Percentiles rank a stretch among this genome's conserved stretches.
Evolutionary conservation across 192 early-diverging fungal genomes (phyloP).

Genomic region (Umbelopsis ramanniana): DNA sequence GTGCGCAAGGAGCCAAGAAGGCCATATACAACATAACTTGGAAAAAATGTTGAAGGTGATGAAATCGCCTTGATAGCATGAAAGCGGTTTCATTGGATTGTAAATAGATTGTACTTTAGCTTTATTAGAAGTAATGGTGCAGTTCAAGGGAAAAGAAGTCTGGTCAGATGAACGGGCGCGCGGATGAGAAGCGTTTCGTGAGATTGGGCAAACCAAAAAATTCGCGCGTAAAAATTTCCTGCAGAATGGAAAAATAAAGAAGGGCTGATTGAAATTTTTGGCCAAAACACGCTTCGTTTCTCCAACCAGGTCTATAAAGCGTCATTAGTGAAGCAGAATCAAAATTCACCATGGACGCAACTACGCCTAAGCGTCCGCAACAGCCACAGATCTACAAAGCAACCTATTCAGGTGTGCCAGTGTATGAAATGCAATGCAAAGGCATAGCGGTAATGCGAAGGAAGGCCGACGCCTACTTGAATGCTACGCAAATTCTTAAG

Average conservation of each 20-base stretch:
- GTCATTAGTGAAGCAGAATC: no score
- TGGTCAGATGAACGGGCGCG: no score
- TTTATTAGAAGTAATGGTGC: no score
- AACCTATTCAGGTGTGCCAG: conserved; percentile 92
- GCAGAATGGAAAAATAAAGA: neutral
- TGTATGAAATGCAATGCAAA: conserved; percentile 92
- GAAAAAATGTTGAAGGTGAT: neutral
- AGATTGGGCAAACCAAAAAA: no score
- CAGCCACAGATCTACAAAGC: conserved; percentile 75
- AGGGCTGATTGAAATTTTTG: neutral
- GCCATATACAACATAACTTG: neutral
- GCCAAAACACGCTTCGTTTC: neutral
- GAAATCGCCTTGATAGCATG: neutral
- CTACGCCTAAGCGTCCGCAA: neutral
- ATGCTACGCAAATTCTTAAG: conserved; percentile 98
- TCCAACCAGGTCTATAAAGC: no score
- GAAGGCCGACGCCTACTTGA: conserved; percentile 87
- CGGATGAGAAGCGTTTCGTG: no score
- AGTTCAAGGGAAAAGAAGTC: no score
- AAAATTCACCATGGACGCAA: no score
- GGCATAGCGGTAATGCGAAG: conserved; percentile 79
- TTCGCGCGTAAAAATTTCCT: no score
- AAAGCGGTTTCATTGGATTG: neutral
- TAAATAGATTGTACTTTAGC: no score
- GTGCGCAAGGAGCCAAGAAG: neutral